Base-by-base conservation (phyloP, 768 basidiomycete species). In the Pisolithus sp. region DNA sequence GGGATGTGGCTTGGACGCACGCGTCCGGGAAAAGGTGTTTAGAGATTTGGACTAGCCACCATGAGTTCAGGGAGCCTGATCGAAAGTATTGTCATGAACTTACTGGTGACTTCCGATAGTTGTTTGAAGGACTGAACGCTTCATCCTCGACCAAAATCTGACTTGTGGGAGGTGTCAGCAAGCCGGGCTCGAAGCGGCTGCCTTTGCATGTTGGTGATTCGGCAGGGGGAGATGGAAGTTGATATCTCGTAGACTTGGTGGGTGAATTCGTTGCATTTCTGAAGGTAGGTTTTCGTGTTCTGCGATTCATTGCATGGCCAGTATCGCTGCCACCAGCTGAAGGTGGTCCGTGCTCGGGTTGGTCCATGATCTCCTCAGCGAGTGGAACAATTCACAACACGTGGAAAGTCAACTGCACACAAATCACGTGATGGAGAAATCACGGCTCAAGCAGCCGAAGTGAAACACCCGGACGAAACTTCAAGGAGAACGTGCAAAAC, bases 161-260 rank as follows among this genome's bases (percentile, higher is more conserved):
- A 52, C 59, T 63, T 17, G 57, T 55, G 13, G 64, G 61, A 3
- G 62, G 63, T 2, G 63, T 66, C 39, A 62, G 52, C 36, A 63
- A 56, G 20, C 65, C 65, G 30, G 55, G 57, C 1, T 46, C 38
- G 49, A 54, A 54, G 21, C 36, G 43, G 36, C 34, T 48, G 24
- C 24, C 46, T 10, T 21, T 39, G 37, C 45, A 17, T 31, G 47
- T 28, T 31, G 7, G 38, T 12, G 34, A 34, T 17, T 45, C 43
- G 43, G 40, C 40, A 21, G 21, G 42, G 21, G n/a, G 21, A 34
- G 50, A 45, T 34, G 21, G 21, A 43, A 20, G 31, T 45, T 21
- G 44, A n/a, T 20, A 8, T 21, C 37, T 51, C 26, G 21, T n/a
- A n/a, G 46, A 46, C 42, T 42, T 52, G 39, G 31, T 23, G 12